Base-by-base conservation (phyloP, 805 yeast genomes). In the Lachancea mirantina region DNA sequence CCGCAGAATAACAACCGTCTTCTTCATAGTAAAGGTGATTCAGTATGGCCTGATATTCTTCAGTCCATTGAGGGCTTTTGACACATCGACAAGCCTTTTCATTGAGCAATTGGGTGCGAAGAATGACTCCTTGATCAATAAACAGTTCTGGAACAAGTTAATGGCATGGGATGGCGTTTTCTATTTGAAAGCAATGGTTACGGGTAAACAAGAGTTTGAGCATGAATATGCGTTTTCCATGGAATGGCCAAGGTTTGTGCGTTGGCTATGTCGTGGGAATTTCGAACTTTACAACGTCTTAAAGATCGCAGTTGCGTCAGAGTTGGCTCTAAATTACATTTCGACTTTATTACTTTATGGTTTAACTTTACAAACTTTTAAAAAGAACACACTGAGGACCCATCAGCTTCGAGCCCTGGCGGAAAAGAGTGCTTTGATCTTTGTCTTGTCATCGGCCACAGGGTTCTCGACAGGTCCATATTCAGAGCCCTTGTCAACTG, bases 161-260 rank as follows among this genome's bases (percentile, higher is more conserved):
- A 60, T 83, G 16, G 68, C 77, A 3, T 89, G 97, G 97, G 98
- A 89, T 54, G 68, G 78, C 1, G 92, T 87, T 0, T 87, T 78
- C 55, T 87, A 82, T 49, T 54, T 71, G 10, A 74, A 76, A 27
- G 42, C 41, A 6, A 53, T 78, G 35, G 73, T 82, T 14, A 17
- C 34, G 20, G 50, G 57, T 7, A 55, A 69, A 10, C 74, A 69
- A 0, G 53, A 60, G n/a, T 88, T 67, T 56, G 97, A 89, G 57
- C 95, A 89, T 54, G 94, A 87, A 57, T 82, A 74, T 68, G 96
- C 94, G 4, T 89, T 84, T 52, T 76, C 94, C 17, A 82, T 82
- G 8, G 49, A 74, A 2, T 89, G 95, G 94, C 68, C 79, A 63
- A 50, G 72, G 15, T 28, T 77, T 3, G 56, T 80, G 3, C 51